phyloP scores from a whole-genome alignment of 1,284 basidiomycete genomes.

The Phellopilus nigrolimitatus region DNA sequence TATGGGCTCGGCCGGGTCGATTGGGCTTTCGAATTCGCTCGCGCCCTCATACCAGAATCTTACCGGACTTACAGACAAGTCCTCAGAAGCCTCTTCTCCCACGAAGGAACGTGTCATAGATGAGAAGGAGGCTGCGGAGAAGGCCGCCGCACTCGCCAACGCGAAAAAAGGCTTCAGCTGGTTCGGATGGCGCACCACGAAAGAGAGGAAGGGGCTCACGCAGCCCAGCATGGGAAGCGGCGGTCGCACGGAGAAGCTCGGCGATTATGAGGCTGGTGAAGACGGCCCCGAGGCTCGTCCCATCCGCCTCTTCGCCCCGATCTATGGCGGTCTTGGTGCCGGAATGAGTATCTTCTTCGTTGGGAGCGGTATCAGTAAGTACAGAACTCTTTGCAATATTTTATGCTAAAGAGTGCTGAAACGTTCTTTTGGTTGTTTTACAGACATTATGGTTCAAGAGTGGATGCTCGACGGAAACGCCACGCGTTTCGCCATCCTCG shows the following conservation, averaged over 20 bases:
- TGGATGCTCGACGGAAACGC: conserved; percentile 61
- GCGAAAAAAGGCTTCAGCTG: conserved; percentile 16
- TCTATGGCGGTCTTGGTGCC: conserved; percentile 71
- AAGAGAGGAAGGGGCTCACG: conserved; percentile 12
- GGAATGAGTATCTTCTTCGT: conserved; percentile 62
- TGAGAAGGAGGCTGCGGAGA: neutral
- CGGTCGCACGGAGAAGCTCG: conserved; percentile 30
- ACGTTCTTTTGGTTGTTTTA: no score
- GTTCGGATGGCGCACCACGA: conserved; percentile 21
- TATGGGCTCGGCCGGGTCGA: conserved; percentile 31
- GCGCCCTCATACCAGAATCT: conserved; percentile 6
- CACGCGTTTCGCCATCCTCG: conserved; percentile 59
- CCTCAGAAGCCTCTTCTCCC: neutral
- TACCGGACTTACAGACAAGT: neutral
- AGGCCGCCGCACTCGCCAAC: neutral
- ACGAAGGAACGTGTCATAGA: neutral
- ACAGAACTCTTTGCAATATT: neutral
- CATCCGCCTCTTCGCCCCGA: conserved; percentile 68
- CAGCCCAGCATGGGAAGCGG: conserved; percentile 32
- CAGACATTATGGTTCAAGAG: conserved; percentile 59
- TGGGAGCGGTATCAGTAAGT: conserved; percentile 51
- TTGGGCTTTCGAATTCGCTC: neutral
- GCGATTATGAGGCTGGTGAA: conserved; percentile 50
- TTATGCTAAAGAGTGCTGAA: neutral
- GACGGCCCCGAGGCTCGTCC: conserved; percentile 43